Percentiles rank a stretch among this genome's conserved stretches.
Conservation (phyloP, 345 rosid genomes). For the Orychophragmus violaceus region DNA sequence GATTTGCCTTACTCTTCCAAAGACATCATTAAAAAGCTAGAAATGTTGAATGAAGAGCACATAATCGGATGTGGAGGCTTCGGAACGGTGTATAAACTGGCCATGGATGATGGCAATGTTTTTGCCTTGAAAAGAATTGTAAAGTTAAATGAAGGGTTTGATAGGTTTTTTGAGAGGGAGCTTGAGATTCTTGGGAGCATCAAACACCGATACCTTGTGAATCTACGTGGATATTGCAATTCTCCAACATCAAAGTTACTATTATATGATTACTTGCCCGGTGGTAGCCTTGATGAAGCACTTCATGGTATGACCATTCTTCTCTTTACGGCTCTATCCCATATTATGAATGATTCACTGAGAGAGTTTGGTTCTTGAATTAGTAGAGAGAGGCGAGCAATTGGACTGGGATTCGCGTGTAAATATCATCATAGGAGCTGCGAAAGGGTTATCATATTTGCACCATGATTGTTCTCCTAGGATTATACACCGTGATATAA, state of each 20-base stretch:
- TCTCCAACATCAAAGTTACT: slow-evolving; percentile 84
- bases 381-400: slow-evolving; percentile 78
- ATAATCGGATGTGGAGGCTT: slow-evolving; percentile 89
- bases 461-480: slow-evolving; percentile 99
- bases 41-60: slow-evolving; percentile 78
- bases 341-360: slow-evolving; percentile 7
- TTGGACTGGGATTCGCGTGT: slow-evolving; percentile 93
- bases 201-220: slow-evolving; percentile 86
- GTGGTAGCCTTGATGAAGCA: slow-evolving; percentile 97
- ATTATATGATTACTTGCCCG: slow-evolving; percentile 82
- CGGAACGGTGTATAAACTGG: slow-evolving; percentile 86
- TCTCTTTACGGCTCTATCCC: too few relatives aligned
- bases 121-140: slow-evolving; percentile 86
- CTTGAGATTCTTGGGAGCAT: too few relatives aligned
- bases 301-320: slow-evolving; percentile 66
- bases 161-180: slow-evolving; percentile 94
- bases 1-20: slow-evolving; percentile 93
- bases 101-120: slow-evolving; percentile 93
- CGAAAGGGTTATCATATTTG: slow-evolving; percentile 90
- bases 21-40: slow-evolving; percentile 83
- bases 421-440: slow-evolving; percentile 88
- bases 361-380: slow-evolving; percentile 7
- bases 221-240: slow-evolving; percentile 94
- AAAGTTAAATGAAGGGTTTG: slow-evolving; percentile 85
- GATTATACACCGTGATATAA: slow-evolving; percentile 96